Base-by-base conservation (phyloP, 805 yeast genomes). In the Kluyveromyces nonfermentans region DNA sequence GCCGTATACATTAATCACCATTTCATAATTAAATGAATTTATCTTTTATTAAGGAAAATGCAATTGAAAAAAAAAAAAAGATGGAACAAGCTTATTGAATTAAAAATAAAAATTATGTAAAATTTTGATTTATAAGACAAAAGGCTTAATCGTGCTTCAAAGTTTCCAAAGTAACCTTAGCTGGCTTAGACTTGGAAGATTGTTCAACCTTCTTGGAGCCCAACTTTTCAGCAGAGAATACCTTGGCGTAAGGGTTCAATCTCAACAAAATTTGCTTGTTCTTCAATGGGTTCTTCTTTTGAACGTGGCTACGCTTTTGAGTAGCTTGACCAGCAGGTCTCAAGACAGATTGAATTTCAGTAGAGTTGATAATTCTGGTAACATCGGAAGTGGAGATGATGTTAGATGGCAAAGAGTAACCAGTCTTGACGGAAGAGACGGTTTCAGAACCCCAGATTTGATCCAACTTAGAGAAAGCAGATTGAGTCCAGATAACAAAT, bases 231-330 rank as follows among this genome's bases (percentile, higher is more conserved):
- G 84, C 88, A 64, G 95, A 68, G 77, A 81, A 90, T 63, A 90
- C 95, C 84, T 86, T 87, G 65, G 98, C 97, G 82, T 93, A 93
- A 61, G 99, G 99, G 96, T 93, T 93, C 73, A 93, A 84, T 80
- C 97, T 87, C 73, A 88, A 82, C 71, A 88, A 75, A 66, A 89
- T 90, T 78, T 87, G 95, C 82, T 87, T 89, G 97, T 93, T 93
- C 93, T 87, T 90, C 71, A 88, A 83, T 74, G 96, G 95, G 89
- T 86, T 90, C 90, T 88, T 89, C 96, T 93, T 93, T 74, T 82
- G 81, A 70, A 86, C 95, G 80, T 85, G 87, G 58, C 87, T 71
- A 73, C 95, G 85, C 89, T 89, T 87, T 73, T 85, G 89, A 68
- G 82, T 75, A 64, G 93, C 74, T 73, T 84, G 93, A 65, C 95